Evolutionary conservation across 2,329 filamentous ascomycete species (phyloP), one percentile per base, ranked within the genome.

Genomic region (Trichoderma afroharzianum): DNA sequence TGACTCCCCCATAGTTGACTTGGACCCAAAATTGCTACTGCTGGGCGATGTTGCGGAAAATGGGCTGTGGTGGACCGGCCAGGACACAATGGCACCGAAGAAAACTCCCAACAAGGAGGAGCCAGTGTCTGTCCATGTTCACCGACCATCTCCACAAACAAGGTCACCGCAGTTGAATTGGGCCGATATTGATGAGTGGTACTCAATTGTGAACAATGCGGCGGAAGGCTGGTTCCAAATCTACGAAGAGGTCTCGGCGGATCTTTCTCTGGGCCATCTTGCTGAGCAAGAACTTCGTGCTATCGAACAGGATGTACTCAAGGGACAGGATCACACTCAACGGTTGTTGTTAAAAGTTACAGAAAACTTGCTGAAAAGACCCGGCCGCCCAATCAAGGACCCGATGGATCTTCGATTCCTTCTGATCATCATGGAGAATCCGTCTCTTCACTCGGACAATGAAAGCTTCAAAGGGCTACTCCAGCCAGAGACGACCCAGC

Each of bases 41-140:
- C 80, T 95, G 2, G 93, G 92, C 3, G 89, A 95, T 76, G 86
- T 95, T 74, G 92, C 91, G 1, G 93, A 96, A 78, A 96, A 96
- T 77, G 93, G 92, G 3, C 88, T 88, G 8, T 95, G 92, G 93
- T 95, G 93, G 92, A 90, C 91, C 61, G 92, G 86, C 63, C 84
- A 87, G 76, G 79, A 84, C 43, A 80, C 83, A 24, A 59, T 71
- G 30, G 68, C 66, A 26, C 64, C 74, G 11, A 74, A 71, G 50
- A 77, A 72, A 55, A 71, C 68, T 71, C 74, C 74, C 11, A 74
- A 73, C 26, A 71, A 64, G 12, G 75, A 78, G 26, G 74, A 66
- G n/a, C n/a, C 68, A 14, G 43, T 61, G n/a, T 14, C 68, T n/a
- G 43, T 61, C n/a, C 50, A 72, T 28, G 72, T 66, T 30, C 33